A percentile compares a stretch with the other conserved stretches of the same genome.
phyloP scores from a whole-genome alignment of 2,329 filamentous ascomycete genomes.

The Microdochium paspali region DNA sequence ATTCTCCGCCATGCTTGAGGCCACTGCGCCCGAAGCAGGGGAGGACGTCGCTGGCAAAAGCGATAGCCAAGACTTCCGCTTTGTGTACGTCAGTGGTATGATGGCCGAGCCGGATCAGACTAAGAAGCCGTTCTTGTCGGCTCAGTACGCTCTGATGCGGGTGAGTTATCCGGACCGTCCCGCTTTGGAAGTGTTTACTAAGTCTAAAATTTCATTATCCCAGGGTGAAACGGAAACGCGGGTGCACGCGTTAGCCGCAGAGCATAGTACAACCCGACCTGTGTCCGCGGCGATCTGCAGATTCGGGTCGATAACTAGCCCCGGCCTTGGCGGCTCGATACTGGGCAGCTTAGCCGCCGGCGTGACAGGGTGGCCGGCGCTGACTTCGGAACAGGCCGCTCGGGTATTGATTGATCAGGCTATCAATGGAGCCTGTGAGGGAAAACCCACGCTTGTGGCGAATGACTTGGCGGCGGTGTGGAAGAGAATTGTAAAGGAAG shows the following conservation, averaged over 20 bases:
- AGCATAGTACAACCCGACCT: conserved; percentile 17
- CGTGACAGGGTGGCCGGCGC: conserved; percentile 19
- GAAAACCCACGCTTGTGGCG: conserved; percentile 33
- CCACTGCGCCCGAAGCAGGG: conserved; percentile 3
- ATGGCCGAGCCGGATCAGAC: conserved; percentile 31
- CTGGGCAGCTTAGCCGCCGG: conserved; percentile 9
- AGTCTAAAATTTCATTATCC: not conserved
- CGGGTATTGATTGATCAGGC: conserved; percentile 33
- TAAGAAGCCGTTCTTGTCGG: conserved; percentile 26
- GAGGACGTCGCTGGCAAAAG: not conserved
- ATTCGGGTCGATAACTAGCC: conserved; percentile 29
- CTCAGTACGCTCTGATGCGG: conserved; percentile 34
- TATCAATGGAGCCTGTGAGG: conserved; percentile 26
- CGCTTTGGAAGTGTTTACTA: not conserved
- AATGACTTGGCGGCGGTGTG: conserved; percentile 22
- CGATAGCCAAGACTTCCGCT: conserved; percentile 16
- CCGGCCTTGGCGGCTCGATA: conserved; percentile 11
- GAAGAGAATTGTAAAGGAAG: not conserved
- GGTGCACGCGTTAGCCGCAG: conserved; percentile 28
- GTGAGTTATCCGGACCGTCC: conserved; percentile 19
- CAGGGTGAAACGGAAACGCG: conserved; percentile 36
- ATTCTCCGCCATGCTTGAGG: conserved; percentile 15
- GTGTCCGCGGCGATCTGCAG: conserved; percentile 30
- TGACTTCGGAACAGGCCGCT: conserved; percentile 26
- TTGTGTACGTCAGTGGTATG: conserved; percentile 32